A percentile compares a stretch with the other conserved stretches of the same genome.
These are phyloP conservation scores for Podospora pseudopauciseta DNA, from an alignment of 495 filamentous ascomycete species.

Conservation along the genomic window DNA sequence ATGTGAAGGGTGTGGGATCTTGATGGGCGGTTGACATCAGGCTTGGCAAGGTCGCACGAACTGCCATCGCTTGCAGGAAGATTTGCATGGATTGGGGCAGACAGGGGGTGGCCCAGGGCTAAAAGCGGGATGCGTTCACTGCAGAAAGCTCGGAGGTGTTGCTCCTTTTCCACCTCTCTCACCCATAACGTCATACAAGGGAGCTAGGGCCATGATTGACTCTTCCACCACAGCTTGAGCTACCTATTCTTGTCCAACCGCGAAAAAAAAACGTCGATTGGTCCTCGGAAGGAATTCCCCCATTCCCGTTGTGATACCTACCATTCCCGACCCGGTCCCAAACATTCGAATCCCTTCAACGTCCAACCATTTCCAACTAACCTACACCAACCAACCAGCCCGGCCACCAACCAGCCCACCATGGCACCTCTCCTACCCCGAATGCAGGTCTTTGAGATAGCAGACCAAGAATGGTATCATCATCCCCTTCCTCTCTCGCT, in stretches of 20 bases:
- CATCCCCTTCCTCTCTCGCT: background rate
- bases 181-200: constrained; percentile 13
- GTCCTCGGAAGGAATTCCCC: background rate
- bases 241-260: background rate
- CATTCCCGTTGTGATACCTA: constrained; percentile 8
- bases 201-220: background rate
- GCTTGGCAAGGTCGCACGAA: background rate
- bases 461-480: constrained; percentile 50
- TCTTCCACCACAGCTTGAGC: background rate
- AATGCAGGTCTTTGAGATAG: constrained; percentile 55
- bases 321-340: background rate
- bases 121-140: constrained; percentile 19
- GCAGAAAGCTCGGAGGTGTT: background rate
- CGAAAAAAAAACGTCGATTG: background rate
- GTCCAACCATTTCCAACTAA: background rate
- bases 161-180: background rate
- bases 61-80: background rate
- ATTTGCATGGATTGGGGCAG: background rate
- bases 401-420: constrained; percentile 25
- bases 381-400: background rate
- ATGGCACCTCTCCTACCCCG: constrained; percentile 51
- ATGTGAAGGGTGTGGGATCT: background rate
- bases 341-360: background rate
- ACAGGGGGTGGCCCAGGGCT: constrained; percentile 3
- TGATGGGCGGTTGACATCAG: background rate